phyloP scores from a whole-genome alignment of 2,329 filamentous ascomycete genomes.

The Botrytis aclada region DNA sequence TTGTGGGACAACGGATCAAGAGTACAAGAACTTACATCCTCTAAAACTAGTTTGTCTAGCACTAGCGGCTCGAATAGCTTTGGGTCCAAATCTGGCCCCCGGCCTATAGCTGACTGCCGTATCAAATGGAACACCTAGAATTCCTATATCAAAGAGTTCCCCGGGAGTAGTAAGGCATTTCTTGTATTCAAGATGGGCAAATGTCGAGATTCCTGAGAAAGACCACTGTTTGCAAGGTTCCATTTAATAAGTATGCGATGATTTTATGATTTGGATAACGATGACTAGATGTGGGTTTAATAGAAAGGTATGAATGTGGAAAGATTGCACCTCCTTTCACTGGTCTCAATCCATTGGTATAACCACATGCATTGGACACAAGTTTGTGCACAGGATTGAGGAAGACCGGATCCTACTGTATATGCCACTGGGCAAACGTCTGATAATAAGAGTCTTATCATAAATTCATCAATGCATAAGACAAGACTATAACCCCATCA shows the following conservation, averaged over 20 bases:
- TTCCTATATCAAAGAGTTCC: constrained; percentile 62
- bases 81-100: constrained; percentile 78
- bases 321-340: not conserved
- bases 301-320: not conserved
- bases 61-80: constrained; percentile 81
- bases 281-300: not conserved
- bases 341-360: not conserved
- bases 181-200: constrained; percentile 66
- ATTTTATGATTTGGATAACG: not conserved
- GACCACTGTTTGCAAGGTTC: constrained; percentile 46
- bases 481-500: not conserved
- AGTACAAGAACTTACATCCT: constrained; percentile 48
- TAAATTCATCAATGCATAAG: not conserved
- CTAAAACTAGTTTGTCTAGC: constrained; percentile 75
- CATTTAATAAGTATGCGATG: not conserved
- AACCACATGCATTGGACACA: not conserved
- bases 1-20: not conserved
- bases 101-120: constrained; percentile 69
- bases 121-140: constrained; percentile 72
- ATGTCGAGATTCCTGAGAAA: constrained; percentile 72
- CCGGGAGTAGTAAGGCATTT: constrained; percentile 67
- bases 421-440: not conserved
- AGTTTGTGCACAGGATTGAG: not conserved
- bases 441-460: no score
- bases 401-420: not conserved